Evolutionary conservation across 2,329 filamentous ascomycete genomes (phyloP).

Genomic region (Xylaria multiplex): DNA sequence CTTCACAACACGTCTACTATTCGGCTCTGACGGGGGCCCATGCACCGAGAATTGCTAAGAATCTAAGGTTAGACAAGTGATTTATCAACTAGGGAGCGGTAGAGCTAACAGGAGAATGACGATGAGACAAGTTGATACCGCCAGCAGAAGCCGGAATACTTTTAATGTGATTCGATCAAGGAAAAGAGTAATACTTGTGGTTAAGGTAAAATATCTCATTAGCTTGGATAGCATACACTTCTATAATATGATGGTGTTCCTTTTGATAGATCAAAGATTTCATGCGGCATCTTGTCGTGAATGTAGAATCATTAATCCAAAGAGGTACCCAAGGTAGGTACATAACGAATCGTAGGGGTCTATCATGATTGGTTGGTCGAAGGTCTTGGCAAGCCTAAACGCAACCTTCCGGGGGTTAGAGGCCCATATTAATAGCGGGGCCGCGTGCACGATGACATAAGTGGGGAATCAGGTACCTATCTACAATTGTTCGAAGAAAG

Average conservation of each 20-base stretch:
- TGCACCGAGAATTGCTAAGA: no score
- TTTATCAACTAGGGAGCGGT: neutral
- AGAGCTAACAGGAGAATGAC: neutral
- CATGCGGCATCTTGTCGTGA: neutral
- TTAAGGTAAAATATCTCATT: no score
- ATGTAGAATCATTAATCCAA: neutral
- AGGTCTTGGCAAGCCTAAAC: slow-evolving; percentile 11
- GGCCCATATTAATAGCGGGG: slow-evolving; percentile 5
- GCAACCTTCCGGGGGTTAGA: neutral
- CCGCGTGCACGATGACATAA: slow-evolving; percentile 28
- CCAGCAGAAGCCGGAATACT: no score
- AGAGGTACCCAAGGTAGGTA: no score
- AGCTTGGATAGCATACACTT: no score
- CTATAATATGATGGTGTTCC: no score
- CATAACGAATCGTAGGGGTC: neutral
- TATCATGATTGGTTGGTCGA: neutral
- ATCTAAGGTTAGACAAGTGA: neutral
- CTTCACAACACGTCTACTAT: neutral
- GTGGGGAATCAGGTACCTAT: neutral
- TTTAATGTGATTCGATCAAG: no score
- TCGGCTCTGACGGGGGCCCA: neutral
- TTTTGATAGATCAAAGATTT: no score
- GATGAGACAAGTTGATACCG: neutral
- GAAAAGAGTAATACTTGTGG: no score
- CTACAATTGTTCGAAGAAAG: neutral